phyloP scores from a whole-genome alignment of 129 eudicot genomes.

The Flaveria robusta region DNA sequence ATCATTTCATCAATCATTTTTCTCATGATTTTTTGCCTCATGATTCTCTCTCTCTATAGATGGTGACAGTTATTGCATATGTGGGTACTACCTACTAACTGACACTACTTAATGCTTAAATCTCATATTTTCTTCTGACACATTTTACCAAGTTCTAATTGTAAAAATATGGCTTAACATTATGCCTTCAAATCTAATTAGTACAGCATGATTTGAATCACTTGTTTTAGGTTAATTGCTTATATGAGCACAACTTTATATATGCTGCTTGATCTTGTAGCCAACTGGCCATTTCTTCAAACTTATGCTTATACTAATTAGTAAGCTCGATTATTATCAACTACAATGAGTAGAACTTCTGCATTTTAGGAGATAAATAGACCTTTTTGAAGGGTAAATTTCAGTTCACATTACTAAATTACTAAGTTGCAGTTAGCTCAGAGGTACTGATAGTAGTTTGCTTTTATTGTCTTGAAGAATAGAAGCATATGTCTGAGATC shows the following conservation, averaged over 20 bases:
- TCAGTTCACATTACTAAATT: slow-evolving; percentile 16
- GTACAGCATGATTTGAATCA: background rate
- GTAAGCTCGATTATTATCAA: slow-evolving; percentile 7
- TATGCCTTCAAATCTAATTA: slow-evolving; percentile 14
- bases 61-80: slow-evolving; percentile 38
- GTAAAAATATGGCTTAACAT: background rate
- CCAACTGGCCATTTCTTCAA: background rate
- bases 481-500: slow-evolving; percentile 35
- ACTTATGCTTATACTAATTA: background rate
- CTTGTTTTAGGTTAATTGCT: slow-evolving; percentile 15
- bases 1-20: slow-evolving; percentile 46
- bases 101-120: slow-evolving; percentile 31
- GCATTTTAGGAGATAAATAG: background rate
- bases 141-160: slow-evolving; percentile 14
- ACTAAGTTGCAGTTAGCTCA: slow-evolving; percentile 32
- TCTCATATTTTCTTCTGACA: slow-evolving; percentile 43
- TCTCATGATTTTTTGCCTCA: slow-evolving; percentile 35
- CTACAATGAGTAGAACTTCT: slow-evolving; percentile 1
- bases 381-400: slow-evolving; percentile 16
- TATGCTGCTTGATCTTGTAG: too few species aligned
- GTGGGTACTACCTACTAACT: slow-evolving; percentile 36
- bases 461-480: slow-evolving; percentile 26
- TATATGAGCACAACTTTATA: background rate
- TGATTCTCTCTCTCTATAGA: slow-evolving; percentile 26
- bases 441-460: slow-evolving; percentile 29